phyloP scores from a whole-genome alignment of 345 rosid genomes.

The Dipteronia dyeriana region DNA sequence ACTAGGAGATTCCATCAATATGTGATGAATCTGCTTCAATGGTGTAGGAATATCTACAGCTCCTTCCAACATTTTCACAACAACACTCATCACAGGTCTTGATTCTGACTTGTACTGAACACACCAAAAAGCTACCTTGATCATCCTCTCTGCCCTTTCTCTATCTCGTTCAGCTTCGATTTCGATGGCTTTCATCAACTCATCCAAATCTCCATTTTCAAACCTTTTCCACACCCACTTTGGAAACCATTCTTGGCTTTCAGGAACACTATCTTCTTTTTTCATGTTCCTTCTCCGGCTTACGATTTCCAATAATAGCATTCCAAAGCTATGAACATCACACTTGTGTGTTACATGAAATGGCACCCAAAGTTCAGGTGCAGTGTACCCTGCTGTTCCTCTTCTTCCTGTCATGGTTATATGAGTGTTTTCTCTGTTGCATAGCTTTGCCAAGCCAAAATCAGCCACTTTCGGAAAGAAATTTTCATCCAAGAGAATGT shows the following conservation, averaged over 20 bases:
- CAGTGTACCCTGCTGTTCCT: constrained; percentile 26
- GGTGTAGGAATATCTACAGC: constrained; percentile 22
- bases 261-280: neutral
- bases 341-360: constrained; percentile 27
- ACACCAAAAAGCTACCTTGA: constrained; percentile 32
- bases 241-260: constrained; percentile 31
- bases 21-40: constrained; percentile 12
- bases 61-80: constrained; percentile 41
- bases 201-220: constrained; percentile 5
- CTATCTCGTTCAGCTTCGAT: constrained; percentile 21
- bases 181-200: constrained; percentile 18
- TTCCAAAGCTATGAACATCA: constrained; percentile 32
- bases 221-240: constrained; percentile 21
- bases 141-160: constrained; percentile 33
- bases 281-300: constrained; percentile 20
- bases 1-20: neutral
- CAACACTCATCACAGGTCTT: constrained; percentile 38
- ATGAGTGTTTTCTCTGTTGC: constrained; percentile 19
- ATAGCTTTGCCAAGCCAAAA: constrained; percentile 27
- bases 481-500: constrained; percentile 18
- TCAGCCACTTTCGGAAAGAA: constrained; percentile 19
- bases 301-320: constrained; percentile 24
- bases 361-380: constrained; percentile 26
- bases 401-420: constrained; percentile 18
- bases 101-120: constrained; percentile 33